Evolutionary conservation across 306 rosid genomes (phyloP).

Genomic region (Quercus glauca): DNA sequence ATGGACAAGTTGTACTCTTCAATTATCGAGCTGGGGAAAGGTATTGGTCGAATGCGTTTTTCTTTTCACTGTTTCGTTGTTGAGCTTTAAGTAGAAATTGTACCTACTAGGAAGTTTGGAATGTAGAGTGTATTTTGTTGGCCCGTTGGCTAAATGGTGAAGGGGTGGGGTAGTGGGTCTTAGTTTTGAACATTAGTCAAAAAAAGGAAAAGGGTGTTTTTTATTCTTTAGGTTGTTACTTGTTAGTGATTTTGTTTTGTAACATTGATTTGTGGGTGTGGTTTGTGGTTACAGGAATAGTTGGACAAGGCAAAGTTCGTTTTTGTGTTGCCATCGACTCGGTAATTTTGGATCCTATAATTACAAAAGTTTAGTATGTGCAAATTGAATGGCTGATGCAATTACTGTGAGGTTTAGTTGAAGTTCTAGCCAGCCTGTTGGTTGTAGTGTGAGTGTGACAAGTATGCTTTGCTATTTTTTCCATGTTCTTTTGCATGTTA

Average conservation of each 20-base stretch:
- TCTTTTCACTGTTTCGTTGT: background rate
- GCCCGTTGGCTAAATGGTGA: background rate
- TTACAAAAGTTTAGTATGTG: background rate
- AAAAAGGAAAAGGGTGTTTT: background rate
- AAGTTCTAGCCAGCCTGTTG: constrained; percentile 13
- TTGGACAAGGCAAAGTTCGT: constrained; percentile 51
- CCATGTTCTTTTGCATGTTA: background rate
- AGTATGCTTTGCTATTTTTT: background rate
- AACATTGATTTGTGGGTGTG: background rate
- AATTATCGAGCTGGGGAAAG: constrained; percentile 63
- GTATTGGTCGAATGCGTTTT: constrained; percentile 26
- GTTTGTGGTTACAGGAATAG: constrained; percentile 52
- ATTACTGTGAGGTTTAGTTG: constrained; percentile 8
- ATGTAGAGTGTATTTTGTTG: background rate
- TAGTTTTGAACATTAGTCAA: background rate
- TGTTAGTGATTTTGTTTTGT: background rate
- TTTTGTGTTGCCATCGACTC: constrained; percentile 79
- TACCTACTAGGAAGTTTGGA: background rate
- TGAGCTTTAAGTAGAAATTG: background rate
- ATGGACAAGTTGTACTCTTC: constrained; percentile 46
- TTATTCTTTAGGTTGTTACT: background rate
- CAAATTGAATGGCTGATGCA: constrained; percentile 9
- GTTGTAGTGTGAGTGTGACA: constrained; percentile 2
- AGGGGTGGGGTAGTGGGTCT: background rate
- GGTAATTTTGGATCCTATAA: constrained; percentile 35